Percentiles rank a stretch among this genome's conserved stretches.
Evolutionary conservation across 129 eudicot genomes (phyloP).

Genomic region (Saussurea involucrata): DNA sequence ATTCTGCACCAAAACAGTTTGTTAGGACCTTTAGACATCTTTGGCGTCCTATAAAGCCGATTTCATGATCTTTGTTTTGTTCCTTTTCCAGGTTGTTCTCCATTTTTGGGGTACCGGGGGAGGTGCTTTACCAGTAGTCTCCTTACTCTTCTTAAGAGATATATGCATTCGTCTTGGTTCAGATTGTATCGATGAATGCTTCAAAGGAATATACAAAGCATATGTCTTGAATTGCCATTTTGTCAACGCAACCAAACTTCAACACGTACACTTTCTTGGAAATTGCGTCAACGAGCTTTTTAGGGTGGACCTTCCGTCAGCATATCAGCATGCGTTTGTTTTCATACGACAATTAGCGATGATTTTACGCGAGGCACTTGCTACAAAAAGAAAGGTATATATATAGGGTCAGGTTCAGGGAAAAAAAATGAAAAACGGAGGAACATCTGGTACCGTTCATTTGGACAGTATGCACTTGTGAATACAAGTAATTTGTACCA

Average conservation of each 20-base stretch:
- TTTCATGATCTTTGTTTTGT: not conserved
- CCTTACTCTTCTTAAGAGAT: constrained; percentile 81
- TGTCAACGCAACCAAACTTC: constrained; percentile 71
- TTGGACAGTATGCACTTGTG: too few relatives aligned
- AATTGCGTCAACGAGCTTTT: constrained; percentile 81
- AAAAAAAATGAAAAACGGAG: too few relatives aligned
- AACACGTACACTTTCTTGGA: constrained; percentile 84
- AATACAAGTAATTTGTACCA: too few relatives aligned
- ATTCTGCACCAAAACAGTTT: too few relatives aligned
- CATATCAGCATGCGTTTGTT: constrained; percentile 87
- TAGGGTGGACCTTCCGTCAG: constrained; percentile 74
- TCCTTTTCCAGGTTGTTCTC: constrained; percentile 65
- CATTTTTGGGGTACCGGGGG: constrained; percentile 99
- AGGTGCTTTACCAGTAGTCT: constrained; percentile 78
- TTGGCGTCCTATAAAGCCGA: not conserved
- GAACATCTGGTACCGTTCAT: too few relatives aligned
- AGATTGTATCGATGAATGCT: constrained; percentile 82
- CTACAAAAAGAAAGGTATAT: constrained; percentile 51
- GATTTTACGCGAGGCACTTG: constrained; percentile 69
- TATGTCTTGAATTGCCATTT: constrained; percentile 83
- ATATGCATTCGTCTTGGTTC: constrained; percentile 82
- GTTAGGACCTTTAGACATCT: not conserved
- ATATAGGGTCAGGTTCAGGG: too few relatives aligned
- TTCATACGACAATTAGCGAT: constrained; percentile 86
- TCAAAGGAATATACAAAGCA: constrained; percentile 89